Base-by-base conservation (phyloP, 31 red algal species). In the Endocladia muricata region DNA sequence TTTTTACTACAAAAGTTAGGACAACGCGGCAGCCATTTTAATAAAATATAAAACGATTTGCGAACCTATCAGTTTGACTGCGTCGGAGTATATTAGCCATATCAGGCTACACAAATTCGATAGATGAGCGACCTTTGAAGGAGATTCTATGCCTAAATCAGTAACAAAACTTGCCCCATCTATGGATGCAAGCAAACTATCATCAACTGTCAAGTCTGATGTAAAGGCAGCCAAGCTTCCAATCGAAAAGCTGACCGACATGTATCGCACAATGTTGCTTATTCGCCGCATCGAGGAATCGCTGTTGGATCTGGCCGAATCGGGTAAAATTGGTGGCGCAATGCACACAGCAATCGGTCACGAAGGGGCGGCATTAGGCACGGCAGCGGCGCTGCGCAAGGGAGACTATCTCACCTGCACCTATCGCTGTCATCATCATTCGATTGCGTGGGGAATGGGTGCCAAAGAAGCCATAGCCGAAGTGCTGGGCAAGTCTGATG, bases 281-380 rank as follows among this genome's bases (percentile, higher is more conserved):
- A 72, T 72, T 11, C 67, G 67, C 37, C 67, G 67, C 41, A 26
- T 72, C 37, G 67, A 72, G 67, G 9, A 48, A 15, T 9, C 8
- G n/a, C 13, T 17, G 17, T 11, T 13, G 25, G 55, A 72, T 15
- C 15, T 17, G 11, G 44, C 9, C 55, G 19, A 13, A 13, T 30
- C 15, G 25, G 67, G 67, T n/a, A 72, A 47, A 57, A 72, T 72
- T 22, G 67, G 39, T 57, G 67, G 67, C 8, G 44, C 19, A 17
- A 22, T 72, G 11, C 30, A 56, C 37, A 11, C 55, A 9, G 44
- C 15, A 22, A 57, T 57, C 41, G 67, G 67, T 57, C 67, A 72
- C 44, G 67, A 72, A 72, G 9, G 37, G 9, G 41, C 30, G 17
- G 67, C 67, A 22, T 22, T 25, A 17, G 67, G 39, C 15, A 57